Evolutionary conservation across 176 grass and related monocot species (phyloP), one percentile per base, ranked within the genome.

Genomic region (Aegilops speltoides): DNA sequence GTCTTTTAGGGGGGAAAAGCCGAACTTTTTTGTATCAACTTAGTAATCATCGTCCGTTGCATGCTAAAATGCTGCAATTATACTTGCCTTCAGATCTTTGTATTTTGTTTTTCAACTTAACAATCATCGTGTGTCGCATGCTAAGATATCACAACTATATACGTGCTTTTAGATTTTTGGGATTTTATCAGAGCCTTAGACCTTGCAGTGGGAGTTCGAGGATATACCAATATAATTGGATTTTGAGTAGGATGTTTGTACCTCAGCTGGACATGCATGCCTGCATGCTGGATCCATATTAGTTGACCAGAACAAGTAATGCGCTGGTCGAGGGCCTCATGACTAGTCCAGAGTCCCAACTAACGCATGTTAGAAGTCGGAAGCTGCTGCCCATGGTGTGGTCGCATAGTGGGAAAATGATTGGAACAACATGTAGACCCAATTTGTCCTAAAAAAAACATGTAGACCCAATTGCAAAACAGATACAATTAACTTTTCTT

Each of bases 331-430:
- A 77, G 10, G 43, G 67, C 46, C 19, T 74, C n/a, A 52, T 15
- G 43, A 52, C 43, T 52, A 31, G 41, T 76, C 73, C 32, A 10
- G 10, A 5, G 8, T 22, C 67, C 32, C 82, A 89, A 89, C 67
- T 8, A 89, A 89, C 76, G 24, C 54, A 31, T 64, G 67, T 73
- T 84, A 79, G 31, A 73, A 40, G 23, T 43, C 56, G 72, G 69
- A 29, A 45, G 23, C 6, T 13, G 36, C 22, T 4, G 32, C 54
- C 11, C 3, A 52, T 31, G 43, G 40, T 50, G 24, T 45, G 41
- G 17, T 10, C 28, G 43, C 73, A 76, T 76, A 17, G 34, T 76
- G 15, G 46, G 26, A 77, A 13, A 33, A 28, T 28, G 26, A 12
- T 48, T 63, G 60, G 4, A 33, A 17, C 16, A 56, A 77, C 24